phyloP scores from a whole-genome alignment of 2,329 filamentous ascomycete genomes.

The Gnomoniopsis sp. region DNA sequence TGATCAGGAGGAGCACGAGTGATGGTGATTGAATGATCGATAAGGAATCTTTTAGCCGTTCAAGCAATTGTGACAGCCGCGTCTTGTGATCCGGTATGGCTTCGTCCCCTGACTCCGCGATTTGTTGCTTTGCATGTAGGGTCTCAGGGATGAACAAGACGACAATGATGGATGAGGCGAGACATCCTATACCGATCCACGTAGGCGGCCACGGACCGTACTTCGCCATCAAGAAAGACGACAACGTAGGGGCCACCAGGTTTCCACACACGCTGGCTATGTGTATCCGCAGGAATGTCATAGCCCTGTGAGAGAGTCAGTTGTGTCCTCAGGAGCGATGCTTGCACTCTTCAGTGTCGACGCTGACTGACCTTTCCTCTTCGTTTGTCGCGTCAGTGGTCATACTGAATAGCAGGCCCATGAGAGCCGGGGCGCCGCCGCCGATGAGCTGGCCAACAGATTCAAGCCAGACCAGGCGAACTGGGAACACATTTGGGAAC shows the following conservation, averaged over 20 bases:
- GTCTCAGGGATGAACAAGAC: constrained; percentile 28
- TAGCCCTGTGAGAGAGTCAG: neutral
- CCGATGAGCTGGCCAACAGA: neutral
- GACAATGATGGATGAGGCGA: neutral
- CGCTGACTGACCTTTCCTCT: neutral
- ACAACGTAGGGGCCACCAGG: constrained; percentile 24
- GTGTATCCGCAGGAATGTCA: neutral
- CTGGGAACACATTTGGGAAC: neutral
- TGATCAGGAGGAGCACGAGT: constrained; percentile 19
- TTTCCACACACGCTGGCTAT: constrained; percentile 10
- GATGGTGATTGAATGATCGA: constrained; percentile 17
- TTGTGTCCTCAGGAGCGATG: neutral
- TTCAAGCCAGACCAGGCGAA: constrained; percentile 8
- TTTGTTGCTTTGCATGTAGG: constrained; percentile 9
- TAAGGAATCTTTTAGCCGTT: constrained; percentile 9
- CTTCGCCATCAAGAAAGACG: constrained; percentile 27
- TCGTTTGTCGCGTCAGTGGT: constrained; percentile 3
- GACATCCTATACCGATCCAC: constrained; percentile 19
- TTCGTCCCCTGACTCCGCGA: neutral
- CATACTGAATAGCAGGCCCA: constrained; percentile 1
- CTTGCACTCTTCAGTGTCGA: neutral
- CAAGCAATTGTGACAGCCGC: neutral
- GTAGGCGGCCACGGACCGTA: constrained; percentile 26
- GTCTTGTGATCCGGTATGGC: neutral
- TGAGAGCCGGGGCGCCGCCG: neutral